Evolutionary conservation across 139 green algal genomes (phyloP).

Genomic region (Haematococcus sp.): DNA sequence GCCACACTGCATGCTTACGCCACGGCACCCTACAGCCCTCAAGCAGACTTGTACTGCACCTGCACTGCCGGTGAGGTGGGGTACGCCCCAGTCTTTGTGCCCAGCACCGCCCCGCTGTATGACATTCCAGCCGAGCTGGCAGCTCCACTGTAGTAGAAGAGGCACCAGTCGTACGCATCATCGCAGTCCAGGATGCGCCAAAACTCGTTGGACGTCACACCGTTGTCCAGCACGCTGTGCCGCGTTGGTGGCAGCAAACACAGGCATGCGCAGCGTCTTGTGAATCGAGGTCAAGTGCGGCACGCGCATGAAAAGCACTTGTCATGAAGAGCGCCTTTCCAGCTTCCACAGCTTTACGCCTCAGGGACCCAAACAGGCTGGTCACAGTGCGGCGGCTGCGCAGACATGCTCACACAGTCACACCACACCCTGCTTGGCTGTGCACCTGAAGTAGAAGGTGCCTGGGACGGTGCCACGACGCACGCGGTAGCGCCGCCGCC

Average conservation of each 20-base stretch:
- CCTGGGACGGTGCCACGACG: conserved; percentile 52
- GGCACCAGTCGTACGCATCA: conserved; percentile 62
- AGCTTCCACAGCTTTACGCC: no score
- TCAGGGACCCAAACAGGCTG: no score
- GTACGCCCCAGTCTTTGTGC: conserved; percentile 47
- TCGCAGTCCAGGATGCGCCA: conserved; percentile 86
- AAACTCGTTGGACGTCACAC: conserved; percentile 78
- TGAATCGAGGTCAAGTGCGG: no score
- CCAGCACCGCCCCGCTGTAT: conserved; percentile 65
- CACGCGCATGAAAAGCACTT: no score
- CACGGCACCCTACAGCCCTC: no score
- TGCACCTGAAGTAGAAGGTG: conserved; percentile 62
- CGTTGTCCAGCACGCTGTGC: conserved; percentile 92
- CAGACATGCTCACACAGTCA: neutral
- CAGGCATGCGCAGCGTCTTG: no score
- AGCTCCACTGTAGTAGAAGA: conserved; percentile 83
- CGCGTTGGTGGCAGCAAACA: neutral
- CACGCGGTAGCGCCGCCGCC: conserved; percentile 81
- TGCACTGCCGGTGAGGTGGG: conserved; percentile 22
- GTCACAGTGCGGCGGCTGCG: no score
- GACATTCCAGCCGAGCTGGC: conserved; percentile 52
- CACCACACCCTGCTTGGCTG: neutral
- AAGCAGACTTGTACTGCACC: no score
- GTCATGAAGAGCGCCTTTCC: no score
- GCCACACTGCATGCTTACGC: no score